These are phyloP conservation scores for Colletotrichum zoysiae DNA, from an alignment of 2,329 filamentous ascomycete species.

Conservation along the genomic window DNA sequence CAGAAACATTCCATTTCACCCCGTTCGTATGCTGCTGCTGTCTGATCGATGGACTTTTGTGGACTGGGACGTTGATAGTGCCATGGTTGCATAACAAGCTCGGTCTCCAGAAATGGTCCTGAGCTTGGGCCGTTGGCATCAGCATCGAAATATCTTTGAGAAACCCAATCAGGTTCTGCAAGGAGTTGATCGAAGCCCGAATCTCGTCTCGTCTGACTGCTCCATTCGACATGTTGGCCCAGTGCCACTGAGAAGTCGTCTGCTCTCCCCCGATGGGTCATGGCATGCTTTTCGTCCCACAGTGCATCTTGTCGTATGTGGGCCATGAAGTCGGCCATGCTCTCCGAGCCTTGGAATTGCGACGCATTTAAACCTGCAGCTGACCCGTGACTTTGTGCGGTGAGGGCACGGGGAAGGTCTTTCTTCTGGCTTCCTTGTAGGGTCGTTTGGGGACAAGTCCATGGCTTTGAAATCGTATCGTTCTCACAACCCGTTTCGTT, in stretches of 20 bases:
- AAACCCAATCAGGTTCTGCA: neutral
- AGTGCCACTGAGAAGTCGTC: neutral
- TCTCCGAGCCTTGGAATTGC: slow-evolving; percentile 42
- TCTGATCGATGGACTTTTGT: neutral
- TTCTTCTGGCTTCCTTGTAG: neutral
- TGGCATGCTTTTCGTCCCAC: neutral
- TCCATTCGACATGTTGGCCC: neutral
- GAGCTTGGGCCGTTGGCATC: neutral
- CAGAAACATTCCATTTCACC: slow-evolving; percentile 56
- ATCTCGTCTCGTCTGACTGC: too few relatives aligned
- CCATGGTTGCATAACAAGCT: neutral
- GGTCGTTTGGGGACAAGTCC: too few relatives aligned
- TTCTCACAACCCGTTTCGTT: neutral
- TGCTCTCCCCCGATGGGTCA: neutral
- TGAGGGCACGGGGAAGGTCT: neutral
- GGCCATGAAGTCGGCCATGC: slow-evolving; percentile 51
- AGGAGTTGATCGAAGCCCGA: neutral
- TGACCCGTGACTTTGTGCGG: neutral
- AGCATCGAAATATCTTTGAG: neutral
- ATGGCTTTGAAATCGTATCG: neutral
- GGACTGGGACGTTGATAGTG: neutral
- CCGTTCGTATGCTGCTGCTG: slow-evolving; percentile 32
- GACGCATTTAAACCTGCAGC: slow-evolving; percentile 32
- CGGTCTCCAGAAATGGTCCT: neutral
- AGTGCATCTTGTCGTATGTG: slow-evolving; percentile 50